Evolutionary conservation across 202 grass and related monocot species (phyloP), one percentile per base, ranked within the genome.

Genomic region (Setaria italica): DNA sequence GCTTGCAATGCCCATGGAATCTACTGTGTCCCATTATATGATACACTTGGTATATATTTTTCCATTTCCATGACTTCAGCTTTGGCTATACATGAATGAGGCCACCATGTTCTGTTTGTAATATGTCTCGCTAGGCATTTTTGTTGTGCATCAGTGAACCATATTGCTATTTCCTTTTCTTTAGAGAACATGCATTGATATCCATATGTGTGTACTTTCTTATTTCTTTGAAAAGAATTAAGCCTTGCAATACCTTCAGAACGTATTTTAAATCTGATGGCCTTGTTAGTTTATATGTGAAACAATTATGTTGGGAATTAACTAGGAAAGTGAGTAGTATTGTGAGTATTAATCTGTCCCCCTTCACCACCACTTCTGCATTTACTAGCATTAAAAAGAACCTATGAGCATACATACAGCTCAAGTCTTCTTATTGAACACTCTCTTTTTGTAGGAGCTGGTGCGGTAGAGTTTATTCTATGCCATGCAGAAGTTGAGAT

Each of bases 1-100:
- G 92, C 95, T 85, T 97, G 95, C 85, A 97, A 95, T 87, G 95
- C 95, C 67, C 92, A 97, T 79, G 95, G 95, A 66, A 89, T 97
- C 70, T 89, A 95, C 75, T 97, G 95, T 69, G 87, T 97, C 67
- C 95, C 95, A 48, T 87, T 97, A 80, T 97, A 97, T 60, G 95
- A 97, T 87, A 95, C 95, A 70, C 95, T 97, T 85, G 95, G 95
- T 97, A 93, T 82, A 82, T 80, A 79, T 78, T 21, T 68, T 85
- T 67, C 67, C 29, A 81, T 89, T 80, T 81, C 63, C 20, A 0
- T 43, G 8, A 20, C 14, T 58, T 81, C 67, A 77, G 29, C 20
- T 50, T 73, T 77, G 46, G 43, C 57, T 89, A 65, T 77, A 4
- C 20, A 76, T 48, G 58, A 50, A 67, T 19, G 19, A 65, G 70